A percentile compares a stretch with the other conserved stretches of the same genome.
Conservation (phyloP, 2,329 filamentous ascomycete species). For the Fusarium gaditjirri region DNA sequence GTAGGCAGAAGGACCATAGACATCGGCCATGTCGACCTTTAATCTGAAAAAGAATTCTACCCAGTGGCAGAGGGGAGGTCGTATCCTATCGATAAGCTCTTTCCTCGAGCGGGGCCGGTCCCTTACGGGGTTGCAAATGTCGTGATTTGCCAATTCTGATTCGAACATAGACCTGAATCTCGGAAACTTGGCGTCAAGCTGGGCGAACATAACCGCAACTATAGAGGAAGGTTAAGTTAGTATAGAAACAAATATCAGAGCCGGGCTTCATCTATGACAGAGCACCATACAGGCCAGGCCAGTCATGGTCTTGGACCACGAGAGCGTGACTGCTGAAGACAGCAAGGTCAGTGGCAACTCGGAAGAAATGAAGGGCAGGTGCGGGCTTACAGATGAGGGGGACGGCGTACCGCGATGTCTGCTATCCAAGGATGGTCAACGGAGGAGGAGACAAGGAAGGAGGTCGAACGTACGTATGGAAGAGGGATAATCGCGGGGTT, state of each 20-base stretch:
- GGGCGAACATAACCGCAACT: not conserved
- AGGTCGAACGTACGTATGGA: not conserved
- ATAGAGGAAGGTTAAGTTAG: too few relatives aligned
- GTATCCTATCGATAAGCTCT: accelerated
- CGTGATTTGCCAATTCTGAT: not conserved
- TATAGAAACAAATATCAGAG: too few relatives aligned
- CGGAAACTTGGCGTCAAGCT: not conserved
- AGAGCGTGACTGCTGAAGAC: not conserved
- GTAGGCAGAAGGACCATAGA: not conserved
- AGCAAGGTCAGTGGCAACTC: not conserved
- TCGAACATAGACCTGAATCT: not conserved
- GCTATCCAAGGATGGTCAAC: not conserved
- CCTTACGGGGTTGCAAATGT: accelerated
- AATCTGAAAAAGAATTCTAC: accelerated
- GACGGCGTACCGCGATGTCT: not conserved
- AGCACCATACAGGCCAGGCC: not conserved
- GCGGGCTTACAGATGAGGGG: not conserved
- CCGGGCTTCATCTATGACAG: too few relatives aligned
- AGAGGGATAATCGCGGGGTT: not conserved
- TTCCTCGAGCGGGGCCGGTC: not conserved
- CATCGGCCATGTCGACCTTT: accelerated
- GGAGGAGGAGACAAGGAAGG: not conserved
- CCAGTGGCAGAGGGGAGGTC: accelerated
- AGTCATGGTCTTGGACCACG: not conserved
- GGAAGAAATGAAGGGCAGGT: not conserved